A percentile compares a stretch with the other conserved stretches of the same genome.
These are phyloP conservation scores for Physcia stellaris DNA, from an alignment of 495 filamentous ascomycete genomes.

Conservation along the genomic window DNA sequence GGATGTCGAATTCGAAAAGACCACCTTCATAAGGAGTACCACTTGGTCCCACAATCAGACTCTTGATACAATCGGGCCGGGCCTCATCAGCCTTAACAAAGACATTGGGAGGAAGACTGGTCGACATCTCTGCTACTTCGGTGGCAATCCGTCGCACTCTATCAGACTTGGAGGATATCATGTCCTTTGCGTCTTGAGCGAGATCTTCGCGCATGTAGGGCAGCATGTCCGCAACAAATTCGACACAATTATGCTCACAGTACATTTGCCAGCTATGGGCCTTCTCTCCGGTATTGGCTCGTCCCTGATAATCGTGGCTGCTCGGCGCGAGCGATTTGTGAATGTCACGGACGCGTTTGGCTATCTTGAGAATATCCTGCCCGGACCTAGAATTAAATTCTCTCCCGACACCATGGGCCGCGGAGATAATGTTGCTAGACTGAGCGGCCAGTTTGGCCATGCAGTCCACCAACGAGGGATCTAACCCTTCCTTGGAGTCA, in stretches of 20 bases:
- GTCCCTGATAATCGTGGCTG: too few relatives aligned
- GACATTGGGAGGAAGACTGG: conserved; percentile 42
- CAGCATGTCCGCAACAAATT: too few relatives aligned
- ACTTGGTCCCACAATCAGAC: conserved; percentile 41
- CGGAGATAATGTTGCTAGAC: conserved; percentile 16
- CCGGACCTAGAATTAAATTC: conserved; percentile 12
- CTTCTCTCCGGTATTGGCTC: too few relatives aligned
- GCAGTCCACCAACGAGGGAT: conserved; percentile 11
- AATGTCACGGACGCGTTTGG: conserved; percentile 9
- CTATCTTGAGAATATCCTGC: conserved; percentile 10
- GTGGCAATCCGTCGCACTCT: conserved; percentile 39
- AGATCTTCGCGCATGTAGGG: too few relatives aligned
- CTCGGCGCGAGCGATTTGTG: conserved; percentile 1
- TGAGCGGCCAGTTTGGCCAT: conserved; percentile 17
- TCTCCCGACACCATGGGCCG: too few relatives aligned
- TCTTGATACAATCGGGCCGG: conserved; percentile 42
- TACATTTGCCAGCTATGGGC: too few relatives aligned
- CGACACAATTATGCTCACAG: too few relatives aligned
- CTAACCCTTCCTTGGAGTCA: conserved; percentile 1
- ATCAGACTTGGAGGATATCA: too few relatives aligned
- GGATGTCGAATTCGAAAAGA: conserved; percentile 48
- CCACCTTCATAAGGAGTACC: conserved; percentile 49
- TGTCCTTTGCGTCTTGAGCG: too few relatives aligned
- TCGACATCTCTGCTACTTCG: conserved; percentile 36
- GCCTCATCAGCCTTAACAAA: conserved; percentile 39